Evolutionary conservation across 139 green algal species (phyloP), one percentile per base, ranked within the genome.

Genomic region (Haematococcus lacustris): DNA sequence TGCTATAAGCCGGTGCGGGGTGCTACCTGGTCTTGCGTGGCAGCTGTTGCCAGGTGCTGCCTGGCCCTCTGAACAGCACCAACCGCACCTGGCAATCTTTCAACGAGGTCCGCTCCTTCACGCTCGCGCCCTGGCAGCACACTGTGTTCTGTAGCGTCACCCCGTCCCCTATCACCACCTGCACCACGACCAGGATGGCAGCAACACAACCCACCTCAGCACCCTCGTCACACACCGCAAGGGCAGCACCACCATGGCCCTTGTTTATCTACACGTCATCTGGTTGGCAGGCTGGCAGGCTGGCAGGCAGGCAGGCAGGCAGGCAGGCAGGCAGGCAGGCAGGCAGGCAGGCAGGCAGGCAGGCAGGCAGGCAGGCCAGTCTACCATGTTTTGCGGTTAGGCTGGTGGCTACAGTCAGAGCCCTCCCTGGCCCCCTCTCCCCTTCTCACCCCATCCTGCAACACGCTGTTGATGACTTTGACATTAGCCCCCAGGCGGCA

Each of bases 151-250:
- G 90, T 32, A 98, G 77, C 35, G 86, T 74, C 70, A 77, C 84
- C 57, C 84, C 85, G 57, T 95, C 89, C 1, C 69, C 91, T 3
- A 97, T 51, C 0, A 53, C 64, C 26, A 94, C 87, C 33, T 75
- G 73, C n/a, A n/a, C n/a, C n/a, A n/a, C n/a, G n/a, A n/a, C n/a
- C n/a, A n/a, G n/a, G n/a, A n/a, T n/a, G n/a, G n/a, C 47, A 92
- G 85, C 77, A 92, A 87, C 17, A 97, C 68, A 67, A 97, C 88
- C 33, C 76, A 87, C 84, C 94, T 97, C 39, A 94, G 85, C n/a
- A n/a, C n/a, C n/a, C n/a, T n/a, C n/a, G n/a, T n/a, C n/a, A n/a
- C n/a, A n/a, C n/a, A n/a, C n/a, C n/a, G n/a, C n/a, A n/a, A n/a
- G n/a, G n/a, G n/a, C n/a, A n/a, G n/a, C n/a, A n/a, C n/a, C n/a